Percentiles rank a stretch among this genome's conserved stretches.
Conservation (phyloP, 139 green algal genomes). For the Chlamydomonas sphaeroides region DNA sequence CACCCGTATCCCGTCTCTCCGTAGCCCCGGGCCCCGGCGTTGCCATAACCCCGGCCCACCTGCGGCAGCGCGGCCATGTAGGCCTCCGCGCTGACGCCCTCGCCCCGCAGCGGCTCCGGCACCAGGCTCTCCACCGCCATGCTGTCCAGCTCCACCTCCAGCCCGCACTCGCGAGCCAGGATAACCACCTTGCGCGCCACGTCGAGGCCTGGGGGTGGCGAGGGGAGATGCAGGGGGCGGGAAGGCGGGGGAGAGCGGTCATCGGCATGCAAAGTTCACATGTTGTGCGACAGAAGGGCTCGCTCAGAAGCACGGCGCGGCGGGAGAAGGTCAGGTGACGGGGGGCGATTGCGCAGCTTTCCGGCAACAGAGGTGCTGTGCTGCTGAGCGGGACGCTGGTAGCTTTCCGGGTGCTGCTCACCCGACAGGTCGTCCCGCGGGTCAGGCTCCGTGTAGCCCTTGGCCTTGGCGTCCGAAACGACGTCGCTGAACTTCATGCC, state of each 20-base stretch:
- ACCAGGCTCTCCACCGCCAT: constrained; percentile 88
- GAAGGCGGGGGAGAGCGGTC: background rate
- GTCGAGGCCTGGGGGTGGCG: constrained; percentile 80
- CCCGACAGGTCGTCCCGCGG: constrained; percentile 93
- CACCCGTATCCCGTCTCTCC: background rate
- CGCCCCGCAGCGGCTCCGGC: constrained; percentile 63
- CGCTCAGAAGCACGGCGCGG: too few relatives aligned
- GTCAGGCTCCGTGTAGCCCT: constrained; percentile 97
- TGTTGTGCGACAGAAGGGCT: too few relatives aligned
- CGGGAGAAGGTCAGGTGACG: too few relatives aligned
- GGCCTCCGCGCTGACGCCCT: constrained; percentile 48
- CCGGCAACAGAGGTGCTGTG: too few relatives aligned
- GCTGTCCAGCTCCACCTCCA: constrained; percentile 76
- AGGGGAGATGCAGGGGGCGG: background rate
- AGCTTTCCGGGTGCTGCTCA: too few relatives aligned
- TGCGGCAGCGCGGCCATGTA: constrained; percentile 85
- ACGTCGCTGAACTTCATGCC: constrained; percentile 77
- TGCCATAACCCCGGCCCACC: constrained; percentile 41
- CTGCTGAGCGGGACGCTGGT: too few relatives aligned
- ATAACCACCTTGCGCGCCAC: constrained; percentile 97
- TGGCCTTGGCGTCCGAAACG: constrained; percentile 83
- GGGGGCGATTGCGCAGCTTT: too few relatives aligned
- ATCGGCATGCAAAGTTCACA: too few relatives aligned
- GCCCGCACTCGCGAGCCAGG: constrained; percentile 87
- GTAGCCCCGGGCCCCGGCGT: too few relatives aligned